Percentiles rank a stretch among this genome's conserved stretches.
These are phyloP conservation scores for Irpex sp. DNA, from an alignment of 1,284 basidiomycete genomes.

Conservation along the genomic window DNA sequence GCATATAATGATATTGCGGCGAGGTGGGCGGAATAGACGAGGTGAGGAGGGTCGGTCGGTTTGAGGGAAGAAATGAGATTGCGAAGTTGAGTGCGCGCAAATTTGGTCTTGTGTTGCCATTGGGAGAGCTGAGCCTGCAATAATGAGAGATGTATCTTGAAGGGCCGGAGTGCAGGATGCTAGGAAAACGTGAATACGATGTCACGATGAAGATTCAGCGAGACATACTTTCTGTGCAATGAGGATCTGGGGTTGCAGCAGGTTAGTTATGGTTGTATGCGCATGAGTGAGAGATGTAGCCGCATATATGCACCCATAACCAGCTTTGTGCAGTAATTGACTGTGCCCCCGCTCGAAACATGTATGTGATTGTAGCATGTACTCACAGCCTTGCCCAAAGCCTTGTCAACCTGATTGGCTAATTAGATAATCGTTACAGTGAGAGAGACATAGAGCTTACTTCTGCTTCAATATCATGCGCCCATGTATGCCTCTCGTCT, in stretches of 20 bases:
- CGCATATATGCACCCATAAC: slow-evolving; percentile 6
- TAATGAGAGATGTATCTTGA: slow-evolving; percentile 53
- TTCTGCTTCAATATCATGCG: slow-evolving; percentile 47
- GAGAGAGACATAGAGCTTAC: slow-evolving; percentile 29
- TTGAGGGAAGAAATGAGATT: slow-evolving; percentile 48
- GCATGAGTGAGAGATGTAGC: neutral
- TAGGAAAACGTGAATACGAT: slow-evolving; percentile 19
- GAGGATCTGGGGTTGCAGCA: slow-evolving; percentile 38
- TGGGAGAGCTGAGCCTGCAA: slow-evolving; percentile 56
- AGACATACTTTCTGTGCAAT: slow-evolving; percentile 56
- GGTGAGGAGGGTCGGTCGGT: slow-evolving; percentile 44
- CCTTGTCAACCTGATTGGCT: slow-evolving; percentile 41
- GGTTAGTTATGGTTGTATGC: neutral
- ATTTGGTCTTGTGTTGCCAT: slow-evolving; percentile 53
- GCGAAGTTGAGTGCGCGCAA: slow-evolving; percentile 51
- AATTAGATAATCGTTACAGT: neutral
- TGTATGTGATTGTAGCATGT: neutral
- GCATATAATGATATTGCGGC: slow-evolving; percentile 45
- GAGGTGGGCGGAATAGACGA: slow-evolving; percentile 52
- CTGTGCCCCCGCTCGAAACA: no score
- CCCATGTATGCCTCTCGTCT: slow-evolving; percentile 38
- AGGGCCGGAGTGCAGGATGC: slow-evolving; percentile 59
- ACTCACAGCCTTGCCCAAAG: slow-evolving; percentile 41
- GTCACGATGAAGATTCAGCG: neutral
- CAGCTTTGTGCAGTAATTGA: neutral